Percentiles rank a stretch among this genome's conserved stretches.
These are phyloP conservation scores for Mycocentrospora acerina DNA, from an alignment of 2,329 filamentous ascomycete genomes.

Conservation along the genomic window DNA sequence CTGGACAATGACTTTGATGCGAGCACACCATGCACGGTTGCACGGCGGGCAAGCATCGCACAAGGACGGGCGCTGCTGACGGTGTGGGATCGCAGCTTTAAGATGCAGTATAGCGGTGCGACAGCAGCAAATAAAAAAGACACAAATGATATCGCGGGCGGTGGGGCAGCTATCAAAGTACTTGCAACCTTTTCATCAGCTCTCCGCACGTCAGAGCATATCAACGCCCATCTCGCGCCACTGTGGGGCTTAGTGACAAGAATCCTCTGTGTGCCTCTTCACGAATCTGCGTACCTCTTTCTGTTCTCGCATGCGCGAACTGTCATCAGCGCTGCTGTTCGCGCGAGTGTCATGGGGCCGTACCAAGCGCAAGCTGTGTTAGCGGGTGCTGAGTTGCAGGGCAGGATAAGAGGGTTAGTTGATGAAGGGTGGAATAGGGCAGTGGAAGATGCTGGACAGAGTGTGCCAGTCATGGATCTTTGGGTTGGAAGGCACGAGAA, in stretches of 20 bases:
- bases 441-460: slow-evolving; percentile 71
- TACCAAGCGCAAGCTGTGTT: slow-evolving; percentile 77
- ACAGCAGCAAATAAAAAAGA: neutral
- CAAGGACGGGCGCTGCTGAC: slow-evolving; percentile 74
- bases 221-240: slow-evolving; percentile 66
- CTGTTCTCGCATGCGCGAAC: slow-evolving; percentile 76
- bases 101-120: slow-evolving; percentile 24
- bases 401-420: slow-evolving; percentile 60
- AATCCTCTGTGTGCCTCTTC: slow-evolving; percentile 60
- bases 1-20: slow-evolving; percentile 79
- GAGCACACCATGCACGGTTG: slow-evolving; percentile 75
- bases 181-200: slow-evolving; percentile 31
- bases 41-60: slow-evolving; percentile 70
- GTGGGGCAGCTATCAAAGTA: slow-evolving; percentile 19
- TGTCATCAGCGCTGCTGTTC: slow-evolving; percentile 72
- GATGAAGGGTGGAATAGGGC: slow-evolving; percentile 60
- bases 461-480: slow-evolving; percentile 74
- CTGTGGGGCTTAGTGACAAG: slow-evolving; percentile 68
- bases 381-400: slow-evolving; percentile 61
- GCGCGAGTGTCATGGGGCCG: slow-evolving; percentile 76
- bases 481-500: slow-evolving; percentile 83
- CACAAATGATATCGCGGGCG: neutral
- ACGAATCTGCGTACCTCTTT: slow-evolving; percentile 72
- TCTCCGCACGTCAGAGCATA: slow-evolving; percentile 29
- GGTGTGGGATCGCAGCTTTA: slow-evolving; percentile 75